These are phyloP conservation scores for Phylloporus sp. DNA, from an alignment of 768 basidiomycete genomes.

Conservation along the genomic window DNA sequence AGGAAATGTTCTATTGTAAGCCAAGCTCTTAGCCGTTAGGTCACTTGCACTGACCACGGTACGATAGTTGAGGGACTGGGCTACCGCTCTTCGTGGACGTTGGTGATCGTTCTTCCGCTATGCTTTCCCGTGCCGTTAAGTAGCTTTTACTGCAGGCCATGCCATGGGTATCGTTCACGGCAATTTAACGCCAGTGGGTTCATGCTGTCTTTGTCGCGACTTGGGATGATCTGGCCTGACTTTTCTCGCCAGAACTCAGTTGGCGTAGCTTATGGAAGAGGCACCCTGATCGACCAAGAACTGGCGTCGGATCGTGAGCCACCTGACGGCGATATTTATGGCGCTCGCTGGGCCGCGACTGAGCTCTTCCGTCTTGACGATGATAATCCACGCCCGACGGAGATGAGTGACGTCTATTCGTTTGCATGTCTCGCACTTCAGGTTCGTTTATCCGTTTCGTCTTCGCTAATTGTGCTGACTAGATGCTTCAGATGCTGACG, in stretches of 20 bases:
- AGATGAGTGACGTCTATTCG: conserved; percentile 15
- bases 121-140: neutral
- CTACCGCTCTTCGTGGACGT: neutral
- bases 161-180: neutral
- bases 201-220: neutral
- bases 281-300: neutral
- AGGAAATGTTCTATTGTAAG: neutral
- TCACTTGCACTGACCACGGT: neutral
- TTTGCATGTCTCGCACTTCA: conserved; percentile 16
- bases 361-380: conserved; percentile 5
- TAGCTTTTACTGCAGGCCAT: neutral
- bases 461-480: neutral
- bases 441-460: conserved; percentile 1
- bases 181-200: conserved; percentile 6
- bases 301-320: too few relatives aligned
- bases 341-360: conserved; percentile 13
- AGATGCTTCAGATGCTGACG: conserved; percentile 3
- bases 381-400: neutral
- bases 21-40: neutral
- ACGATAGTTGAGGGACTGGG: conserved; percentile 8
- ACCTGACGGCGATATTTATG: neutral
- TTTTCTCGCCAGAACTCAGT: conserved; percentile 1
- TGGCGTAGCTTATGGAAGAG: neutral
- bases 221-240: neutral
- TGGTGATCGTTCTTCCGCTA: neutral